A percentile compares a stretch with the other conserved stretches of the same genome.
Conservation (phyloP, 129 eudicot genomes). For the carrot (Daucus carota) region DNA sequence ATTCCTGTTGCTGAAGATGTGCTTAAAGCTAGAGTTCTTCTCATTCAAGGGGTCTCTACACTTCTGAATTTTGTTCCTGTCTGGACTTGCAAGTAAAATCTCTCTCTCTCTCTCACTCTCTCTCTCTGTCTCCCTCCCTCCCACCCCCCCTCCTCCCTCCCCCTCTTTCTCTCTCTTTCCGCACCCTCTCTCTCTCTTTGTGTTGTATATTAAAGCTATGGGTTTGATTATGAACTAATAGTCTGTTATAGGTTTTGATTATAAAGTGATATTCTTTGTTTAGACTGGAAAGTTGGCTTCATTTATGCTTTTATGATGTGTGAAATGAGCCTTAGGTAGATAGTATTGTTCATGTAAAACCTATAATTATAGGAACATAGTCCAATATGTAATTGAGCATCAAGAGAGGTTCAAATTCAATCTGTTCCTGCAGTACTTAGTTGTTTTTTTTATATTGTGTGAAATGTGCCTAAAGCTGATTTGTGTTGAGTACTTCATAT, state of each 20-base stretch:
- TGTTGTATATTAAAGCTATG: too few species aligned
- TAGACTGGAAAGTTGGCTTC: not conserved
- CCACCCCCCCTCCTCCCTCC: too few species aligned
- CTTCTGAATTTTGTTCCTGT: constrained; percentile 60
- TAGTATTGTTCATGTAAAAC: too few species aligned
- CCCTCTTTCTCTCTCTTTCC: not conserved
- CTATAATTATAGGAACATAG: too few species aligned
- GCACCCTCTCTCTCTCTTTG: not conserved
- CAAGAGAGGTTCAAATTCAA: too few species aligned
- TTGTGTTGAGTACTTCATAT: not conserved
- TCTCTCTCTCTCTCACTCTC: constrained; percentile 15
- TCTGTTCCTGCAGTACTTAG: too few species aligned
- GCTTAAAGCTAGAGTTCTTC: constrained; percentile 41
- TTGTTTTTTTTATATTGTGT: not conserved
- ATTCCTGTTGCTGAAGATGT: constrained; percentile 71
- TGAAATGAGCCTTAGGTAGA: too few species aligned
- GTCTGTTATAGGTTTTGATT: too few species aligned
- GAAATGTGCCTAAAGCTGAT: not conserved
- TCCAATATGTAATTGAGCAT: too few species aligned
- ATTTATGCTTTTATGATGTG: not conserved
- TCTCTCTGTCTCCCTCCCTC: not conserved
- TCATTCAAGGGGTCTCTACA: constrained; percentile 63
- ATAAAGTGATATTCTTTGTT: not conserved
- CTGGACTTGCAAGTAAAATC: constrained; percentile 80
- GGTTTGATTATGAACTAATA: too few species aligned